phyloP scores from a whole-genome alignment of 192 early-diverging fungal genomes.

The Podila horticola region DNA sequence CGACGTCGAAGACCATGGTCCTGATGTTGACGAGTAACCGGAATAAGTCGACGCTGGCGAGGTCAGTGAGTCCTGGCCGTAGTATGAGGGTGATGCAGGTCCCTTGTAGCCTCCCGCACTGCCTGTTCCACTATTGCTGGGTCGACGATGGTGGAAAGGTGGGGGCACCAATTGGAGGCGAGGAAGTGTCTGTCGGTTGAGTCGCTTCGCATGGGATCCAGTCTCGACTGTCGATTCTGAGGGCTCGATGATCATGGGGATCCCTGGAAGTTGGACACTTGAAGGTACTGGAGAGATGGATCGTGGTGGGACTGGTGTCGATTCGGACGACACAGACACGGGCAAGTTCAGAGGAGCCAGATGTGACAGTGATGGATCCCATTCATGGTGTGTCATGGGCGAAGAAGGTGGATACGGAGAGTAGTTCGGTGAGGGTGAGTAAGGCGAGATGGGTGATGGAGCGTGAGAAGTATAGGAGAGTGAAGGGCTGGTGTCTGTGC shows the following conservation, averaged over 20 bases:
- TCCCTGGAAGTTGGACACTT: slow-evolving; percentile 4
- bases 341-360: neutral
- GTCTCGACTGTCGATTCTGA: neutral
- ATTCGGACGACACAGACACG: neutral
- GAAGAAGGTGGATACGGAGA: slow-evolving; percentile 12
- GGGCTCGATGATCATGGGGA: slow-evolving; percentile 41
- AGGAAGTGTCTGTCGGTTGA: slow-evolving; percentile 29
- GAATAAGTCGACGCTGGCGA: slow-evolving; percentile 51
- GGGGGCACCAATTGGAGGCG: slow-evolving; percentile 25
- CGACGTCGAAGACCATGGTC: slow-evolving; percentile 41
- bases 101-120: neutral
- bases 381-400: neutral
- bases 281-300: neutral
- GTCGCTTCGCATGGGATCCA: slow-evolving; percentile 34
- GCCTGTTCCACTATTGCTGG: neutral
- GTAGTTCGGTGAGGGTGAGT: slow-evolving; percentile 17
- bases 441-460: slow-evolving; percentile 19
- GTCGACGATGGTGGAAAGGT: slow-evolving; percentile 29
- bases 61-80: slow-evolving; percentile 66
- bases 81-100: slow-evolving; percentile 51
- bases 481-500: slow-evolving; percentile 9
- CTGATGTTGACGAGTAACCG: slow-evolving; percentile 23
- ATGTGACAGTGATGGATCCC: slow-evolving; percentile 1
- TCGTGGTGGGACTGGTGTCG: neutral
- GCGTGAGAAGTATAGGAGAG: slow-evolving; percentile 12